These are phyloP conservation scores for Ophiostoma tasmaniense DNA, from an alignment of 2,329 filamentous ascomycete species.

Conservation along the genomic window DNA sequence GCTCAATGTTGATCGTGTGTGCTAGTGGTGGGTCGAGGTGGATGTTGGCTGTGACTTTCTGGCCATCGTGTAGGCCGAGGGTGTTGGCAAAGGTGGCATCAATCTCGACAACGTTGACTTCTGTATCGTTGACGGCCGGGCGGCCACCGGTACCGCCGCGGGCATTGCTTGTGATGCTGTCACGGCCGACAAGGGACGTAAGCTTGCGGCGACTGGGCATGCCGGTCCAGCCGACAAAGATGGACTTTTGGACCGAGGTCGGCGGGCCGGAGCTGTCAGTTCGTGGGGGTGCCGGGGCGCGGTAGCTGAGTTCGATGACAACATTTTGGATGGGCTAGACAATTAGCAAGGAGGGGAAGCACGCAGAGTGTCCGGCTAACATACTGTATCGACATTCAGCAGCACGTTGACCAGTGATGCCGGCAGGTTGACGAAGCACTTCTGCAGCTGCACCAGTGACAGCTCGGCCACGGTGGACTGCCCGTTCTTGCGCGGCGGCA, in stretches of 20 bases:
- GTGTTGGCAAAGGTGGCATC: constrained; percentile 75
- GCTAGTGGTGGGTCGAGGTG: constrained; percentile 86
- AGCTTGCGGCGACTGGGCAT: constrained; percentile 88
- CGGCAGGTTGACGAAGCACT: constrained; percentile 89
- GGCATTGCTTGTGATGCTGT: constrained; percentile 30
- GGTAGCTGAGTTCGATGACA: constrained; percentile 80
- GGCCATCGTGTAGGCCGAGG: constrained; percentile 69
- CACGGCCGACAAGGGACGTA: constrained; percentile 62
- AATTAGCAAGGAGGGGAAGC: constrained; percentile 6
- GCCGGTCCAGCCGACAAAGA: constrained; percentile 93
- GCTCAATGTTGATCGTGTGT: constrained; percentile 94
- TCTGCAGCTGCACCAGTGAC: constrained; percentile 79
- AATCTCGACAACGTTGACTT: constrained; percentile 70
- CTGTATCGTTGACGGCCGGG: constrained; percentile 52
- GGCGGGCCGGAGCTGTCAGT: constrained; percentile 31
- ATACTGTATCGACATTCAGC: constrained; percentile 81
- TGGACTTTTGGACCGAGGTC: constrained; percentile 44
- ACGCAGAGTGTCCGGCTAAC: constrained; percentile 26
- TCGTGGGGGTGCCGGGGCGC: constrained; percentile 45
- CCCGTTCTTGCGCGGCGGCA: constrained; percentile 45
- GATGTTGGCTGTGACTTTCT: constrained; percentile 62
- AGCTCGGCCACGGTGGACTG: constrained; percentile 70
- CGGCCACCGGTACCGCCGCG: constrained; percentile 29
- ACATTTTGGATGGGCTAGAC: constrained; percentile 89
- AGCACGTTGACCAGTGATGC: constrained; percentile 74